A percentile compares a stretch with the other conserved stretches of the same genome.
phyloP scores from a whole-genome alignment of 148 eudicot genomes.

The Silene latifolia region DNA sequence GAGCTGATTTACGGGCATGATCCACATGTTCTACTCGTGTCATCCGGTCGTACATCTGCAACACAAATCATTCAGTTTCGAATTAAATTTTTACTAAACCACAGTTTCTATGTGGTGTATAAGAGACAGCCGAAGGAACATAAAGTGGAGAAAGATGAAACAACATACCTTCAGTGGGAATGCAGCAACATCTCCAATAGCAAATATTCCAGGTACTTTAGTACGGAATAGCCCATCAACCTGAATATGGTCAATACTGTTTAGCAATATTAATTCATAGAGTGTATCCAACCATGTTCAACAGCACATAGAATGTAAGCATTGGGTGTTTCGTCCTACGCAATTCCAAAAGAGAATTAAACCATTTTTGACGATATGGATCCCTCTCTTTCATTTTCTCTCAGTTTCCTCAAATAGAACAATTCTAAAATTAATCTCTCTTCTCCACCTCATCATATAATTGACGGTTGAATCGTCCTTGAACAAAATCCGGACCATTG shows the following conservation, averaged over 20 bases:
- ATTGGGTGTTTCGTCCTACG: neutral
- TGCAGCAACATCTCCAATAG: conserved; percentile 98
- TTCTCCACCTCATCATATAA: no score
- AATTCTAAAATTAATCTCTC: no score
- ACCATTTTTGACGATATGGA: neutral
- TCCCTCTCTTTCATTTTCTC: no score
- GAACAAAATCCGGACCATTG: no score
- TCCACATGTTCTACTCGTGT: conserved; percentile 96
- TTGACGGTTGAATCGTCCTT: no score
- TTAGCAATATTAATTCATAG: conserved; percentile 1
- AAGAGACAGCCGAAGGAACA: neutral
- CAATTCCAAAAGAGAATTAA: neutral
- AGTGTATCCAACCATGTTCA: neutral
- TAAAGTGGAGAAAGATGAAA: neutral
- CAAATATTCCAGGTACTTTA: conserved; percentile 78
- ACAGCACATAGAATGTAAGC: neutral
- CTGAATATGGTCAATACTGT: conserved; percentile 31
- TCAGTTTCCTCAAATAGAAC: no score
- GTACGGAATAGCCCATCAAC: conserved; percentile 96
- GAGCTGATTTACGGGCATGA: conserved; percentile 98
- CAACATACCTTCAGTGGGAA: conserved; percentile 79
- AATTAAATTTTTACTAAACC: neutral
- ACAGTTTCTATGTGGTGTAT: neutral
- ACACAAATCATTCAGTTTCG: conserved; percentile 10
- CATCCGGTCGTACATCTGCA: conserved; percentile 80